Base-by-base conservation (phyloP, 2,329 filamentous ascomycete genomes). In the Metarhizium anisopliae region DNA sequence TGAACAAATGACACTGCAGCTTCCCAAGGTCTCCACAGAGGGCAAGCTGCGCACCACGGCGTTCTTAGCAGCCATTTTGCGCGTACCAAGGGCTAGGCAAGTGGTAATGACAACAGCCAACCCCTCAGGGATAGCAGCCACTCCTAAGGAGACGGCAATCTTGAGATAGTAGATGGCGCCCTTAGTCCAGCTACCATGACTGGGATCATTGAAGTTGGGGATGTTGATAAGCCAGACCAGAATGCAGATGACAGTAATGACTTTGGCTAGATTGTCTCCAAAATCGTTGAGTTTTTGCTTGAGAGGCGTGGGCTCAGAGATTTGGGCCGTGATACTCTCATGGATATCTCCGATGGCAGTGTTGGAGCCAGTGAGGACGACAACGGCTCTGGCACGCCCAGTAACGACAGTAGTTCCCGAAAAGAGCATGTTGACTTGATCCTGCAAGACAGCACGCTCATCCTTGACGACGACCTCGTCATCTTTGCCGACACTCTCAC, bases 271-370 rank as follows among this genome's bases (percentile, higher is more conserved):
- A 68, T 83, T 87, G 73, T 99, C 94, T 60, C 94, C 95, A 68
- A 99, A 99, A 66, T 97, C 91, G 71, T 99, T 96, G 60, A 99
- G 81, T 78, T 99, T 99, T 79, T 99, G 90, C 79, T 99, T 99
- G 63, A 99, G 74, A 14, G 94, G 94, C 0, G 94, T 99, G 0
- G 94, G 94, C 70, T 96, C 92, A 25, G 93, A 97, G 66, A 99
- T 99, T 72, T 99, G 95, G 42, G 93, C 88, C 6, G 91, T 92
- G 68, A 99, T 99, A 77, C 92, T 97, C 74, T 97, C 94, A 70
- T 99, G 94, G 61, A 99, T 99, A 70, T 96, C 94, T 65, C 94
- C 94, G 73, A 99, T 99, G 42, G 94, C 94, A 30, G 94, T 99
- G 66, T 84, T 89, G 51, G 85, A 81, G 62, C 94, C 94, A 18